phyloP scores from a whole-genome alignment of 352 stramenopile species.

The Globisporangium ultimum region DNA sequence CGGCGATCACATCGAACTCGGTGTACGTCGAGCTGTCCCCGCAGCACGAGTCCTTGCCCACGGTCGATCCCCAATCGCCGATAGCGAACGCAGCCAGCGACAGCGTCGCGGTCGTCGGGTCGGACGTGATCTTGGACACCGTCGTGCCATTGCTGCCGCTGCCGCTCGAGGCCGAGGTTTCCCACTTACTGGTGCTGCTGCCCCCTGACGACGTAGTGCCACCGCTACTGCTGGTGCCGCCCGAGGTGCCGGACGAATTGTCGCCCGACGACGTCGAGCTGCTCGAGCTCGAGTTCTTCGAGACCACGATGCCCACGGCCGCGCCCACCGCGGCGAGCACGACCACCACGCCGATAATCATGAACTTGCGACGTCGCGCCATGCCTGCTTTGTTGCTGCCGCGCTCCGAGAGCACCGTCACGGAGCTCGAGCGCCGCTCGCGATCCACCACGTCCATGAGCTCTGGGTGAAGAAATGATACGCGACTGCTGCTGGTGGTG shows the following conservation, averaged over 20 bases:
- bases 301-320: conserved; percentile 40
- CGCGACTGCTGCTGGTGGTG: too few species aligned
- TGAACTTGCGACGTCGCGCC: conserved; percentile 17
- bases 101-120: conserved; percentile 24
- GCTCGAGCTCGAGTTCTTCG: conserved; percentile 26
- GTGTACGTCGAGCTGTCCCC: conserved; percentile 49
- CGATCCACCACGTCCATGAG: neutral
- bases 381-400: conserved; percentile 1
- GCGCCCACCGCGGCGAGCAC: conserved; percentile 42
- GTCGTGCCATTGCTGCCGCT: conserved; percentile 2
- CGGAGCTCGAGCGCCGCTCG: neutral
- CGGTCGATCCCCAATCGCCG: conserved; percentile 73
- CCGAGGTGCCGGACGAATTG: conserved; percentile 5
- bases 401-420: neutral
- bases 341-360: conserved; percentile 32
- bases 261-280: conserved; percentile 14
- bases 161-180: too few species aligned
- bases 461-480: neutral
- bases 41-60: conserved; percentile 68
- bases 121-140: conserved; percentile 10
- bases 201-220: neutral
- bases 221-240: conserved; percentile 2
- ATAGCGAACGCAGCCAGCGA: conserved; percentile 59
- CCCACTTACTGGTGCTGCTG: neutral
- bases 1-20: conserved; percentile 65